Evolutionary conservation across 177 flowering plant species (phyloP), one percentile per base, ranked within the genome.

Genomic region (Vitis hybrid): DNA sequence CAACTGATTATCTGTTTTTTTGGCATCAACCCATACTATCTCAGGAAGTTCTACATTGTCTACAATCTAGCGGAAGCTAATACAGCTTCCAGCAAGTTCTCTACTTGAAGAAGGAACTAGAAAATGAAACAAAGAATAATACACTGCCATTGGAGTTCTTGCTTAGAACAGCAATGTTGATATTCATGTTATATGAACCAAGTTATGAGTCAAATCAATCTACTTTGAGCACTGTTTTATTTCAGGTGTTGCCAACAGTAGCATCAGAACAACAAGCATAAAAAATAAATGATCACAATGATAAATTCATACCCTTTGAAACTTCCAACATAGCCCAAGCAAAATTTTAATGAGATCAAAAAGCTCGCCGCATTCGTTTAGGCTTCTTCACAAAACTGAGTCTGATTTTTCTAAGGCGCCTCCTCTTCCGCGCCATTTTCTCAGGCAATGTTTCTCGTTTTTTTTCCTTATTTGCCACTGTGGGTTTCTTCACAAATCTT

Each of bases 371-470:
- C 75, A 51, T 61, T 48, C 53, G 61, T 71, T 76, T 87, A 10
- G 98, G 95, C 81, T 93, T 93, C 88, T 91, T 93, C 55, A 93
- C 98, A 70, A 75, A 93, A 74, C 97, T 93, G 21, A 91, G 69
- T 46, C 91, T 70, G 11, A 91, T 76, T 66, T 87, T 85, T 74
- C 69, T 86, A 32, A 91, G 92, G 2, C 80, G 73, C 48, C 75
- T 88, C 83, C 91, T 88, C 85, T 93, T 93, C 83, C 86, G 82
- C 0, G 86, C 93, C 89, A 80, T 93, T 73, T 91, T 93, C 87
- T 90, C 94, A 0, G 97, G 93, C 82, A 93, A 80, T 8, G 98
- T 88, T 82, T 85, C 89, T 78, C 95, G 78, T 85, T 89, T 90
- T 79, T 84, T 87, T 78, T 77, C 86, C 68, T 81, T 82, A 86